These are phyloP conservation scores for Coemansia guatemalensis DNA, from an alignment of 192 early-diverging fungal genomes.

Conservation along the genomic window DNA sequence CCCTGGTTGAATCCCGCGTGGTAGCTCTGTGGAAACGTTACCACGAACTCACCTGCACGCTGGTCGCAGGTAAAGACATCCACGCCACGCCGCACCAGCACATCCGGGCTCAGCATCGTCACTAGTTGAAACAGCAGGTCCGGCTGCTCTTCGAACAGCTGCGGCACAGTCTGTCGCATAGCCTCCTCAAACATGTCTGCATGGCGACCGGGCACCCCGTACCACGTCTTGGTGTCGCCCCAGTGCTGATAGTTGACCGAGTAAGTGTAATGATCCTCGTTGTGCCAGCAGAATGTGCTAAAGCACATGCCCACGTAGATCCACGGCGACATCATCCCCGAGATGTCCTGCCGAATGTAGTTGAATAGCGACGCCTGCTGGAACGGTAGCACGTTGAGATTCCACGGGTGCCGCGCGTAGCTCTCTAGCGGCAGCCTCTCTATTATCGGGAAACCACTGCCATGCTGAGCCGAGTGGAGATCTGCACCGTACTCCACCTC, in stretches of 20 bases:
- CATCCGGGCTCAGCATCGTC: slow-evolving; percentile 83
- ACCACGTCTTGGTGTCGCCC: slow-evolving; percentile 99
- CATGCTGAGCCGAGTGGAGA: slow-evolving; percentile 85
- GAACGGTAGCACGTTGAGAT: slow-evolving; percentile 84
- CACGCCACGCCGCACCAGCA: slow-evolving; percentile 71
- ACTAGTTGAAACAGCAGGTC: slow-evolving; percentile 93
- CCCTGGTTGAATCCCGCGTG: slow-evolving; percentile 98
- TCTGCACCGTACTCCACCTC: slow-evolving; percentile 98
- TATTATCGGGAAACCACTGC: slow-evolving; percentile 84
- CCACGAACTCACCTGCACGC: slow-evolving; percentile 87
- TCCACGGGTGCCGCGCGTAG: slow-evolving; percentile 78
- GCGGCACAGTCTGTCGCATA: slow-evolving; percentile 77
- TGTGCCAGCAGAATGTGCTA: slow-evolving; percentile 97
- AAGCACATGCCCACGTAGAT: slow-evolving; percentile 96
- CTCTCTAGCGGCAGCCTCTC: slow-evolving; percentile 64
- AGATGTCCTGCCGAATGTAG: slow-evolving; percentile 89
- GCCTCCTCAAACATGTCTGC: slow-evolving; percentile 81
- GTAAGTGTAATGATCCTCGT: slow-evolving; percentile 96
- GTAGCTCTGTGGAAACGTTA: slow-evolving; percentile 94
- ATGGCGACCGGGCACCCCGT: slow-evolving; percentile 82
- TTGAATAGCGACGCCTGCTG: slow-evolving; percentile 80
- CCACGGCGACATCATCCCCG: slow-evolving; percentile 98
- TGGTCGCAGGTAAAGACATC: slow-evolving; percentile 80
- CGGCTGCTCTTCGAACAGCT: slow-evolving; percentile 87
- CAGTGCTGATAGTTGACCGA: slow-evolving; percentile 96